Evolutionary conservation across 2,329 filamentous ascomycete genomes (phyloP), one percentile per base, ranked within the genome.

Genomic region (Exophiala sp.): DNA sequence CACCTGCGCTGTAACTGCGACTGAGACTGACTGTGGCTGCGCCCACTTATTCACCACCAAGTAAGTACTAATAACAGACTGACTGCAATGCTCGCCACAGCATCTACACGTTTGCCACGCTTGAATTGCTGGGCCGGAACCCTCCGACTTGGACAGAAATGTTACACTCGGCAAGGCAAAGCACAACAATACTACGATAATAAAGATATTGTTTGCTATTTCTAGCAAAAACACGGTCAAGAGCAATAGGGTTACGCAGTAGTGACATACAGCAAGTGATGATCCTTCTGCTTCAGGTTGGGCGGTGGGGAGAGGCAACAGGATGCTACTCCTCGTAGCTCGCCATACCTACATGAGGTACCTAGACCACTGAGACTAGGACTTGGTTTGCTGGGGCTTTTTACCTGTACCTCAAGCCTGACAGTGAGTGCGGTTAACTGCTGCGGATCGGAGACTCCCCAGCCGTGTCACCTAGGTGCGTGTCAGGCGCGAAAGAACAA

Each of bases 301-400:
- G n/a, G n/a, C 16, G 22, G 40, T 44, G 46, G 40, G 44, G 34
- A 45, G 47, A 50, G 39, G 46, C 46, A 43, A 43, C 46, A 39
- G 39, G 23, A 37, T 18, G 13, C n/a, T 21, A 38, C 21, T 24
- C 6, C 34, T 19, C 34, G 16, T 37, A 11, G 14, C 24, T 24
- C 21, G n/a, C 32, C 32, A 6, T 5, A 35, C 14, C 34, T 37
- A 37, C 21, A n/a, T n/a, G n/a, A n/a, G n/a, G n/a, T n/a, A n/a
- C n/a, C n/a, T n/a, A n/a, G n/a, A n/a, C n/a, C n/a, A n/a, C n/a
- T n/a, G n/a, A n/a, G n/a, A n/a, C 44, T 37, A 37, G 9, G 7
- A 6, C 8, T 19, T 37, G 29, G 29, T 16, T 37, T 37, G 19
- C 14, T 18, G 34, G 34, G 14, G 18, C 2, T 19, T n/a, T n/a